Base-by-base conservation (phyloP, 1,284 basidiomycete species). In the Ceratorhiza oryzae-sativae region DNA sequence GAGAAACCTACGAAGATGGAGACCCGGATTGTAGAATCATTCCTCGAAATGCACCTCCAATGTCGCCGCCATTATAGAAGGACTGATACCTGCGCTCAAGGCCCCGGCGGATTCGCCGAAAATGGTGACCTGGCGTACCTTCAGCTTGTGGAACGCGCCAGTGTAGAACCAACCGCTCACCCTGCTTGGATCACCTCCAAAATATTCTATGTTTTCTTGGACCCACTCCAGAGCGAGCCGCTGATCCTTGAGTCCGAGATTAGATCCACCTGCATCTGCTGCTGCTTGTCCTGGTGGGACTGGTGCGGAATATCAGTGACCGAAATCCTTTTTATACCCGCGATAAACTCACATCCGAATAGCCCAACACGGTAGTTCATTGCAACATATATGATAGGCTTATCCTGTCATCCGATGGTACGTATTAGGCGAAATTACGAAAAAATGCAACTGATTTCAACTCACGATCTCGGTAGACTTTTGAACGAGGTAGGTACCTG, bases 171-270 rank as follows among this genome's bases (percentile, higher is more conserved):
- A 20, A n/a, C n/a, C n/a, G 32, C 72, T 39, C 1, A 80, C 80
- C 74, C 81, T 80, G 30, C 73, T 70, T 12, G 77, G 76, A 74
- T 85, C 80, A n/a, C 85, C 85, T 3, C 84, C 84, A 71, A 84
- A 85, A 1, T 77, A 76, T 39, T 75, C 75, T 61, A 85, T 83
- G 73, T 85, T 80, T 68, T 80, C 63, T 45, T 82, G 80, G 0
- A 86, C 80, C 84, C 84, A 86, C 72, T 83, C 76, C 3, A 86
- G 77, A 0, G 80, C 82, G 20, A 81, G 77, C 3, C 80, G 77
- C 71, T 84, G 82, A 74, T 86, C 84, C 55, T 76, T 74, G 25
- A 82, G 67, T 18, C 81, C 82, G 25, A 80, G 76, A 67, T 82
- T 82, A 20, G 76, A 77, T 0, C 79, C 79, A 1, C 75, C 74